These are phyloP conservation scores for Talaromyces islandicus DNA, from an alignment of 2,329 filamentous ascomycete species.

Conservation along the genomic window DNA sequence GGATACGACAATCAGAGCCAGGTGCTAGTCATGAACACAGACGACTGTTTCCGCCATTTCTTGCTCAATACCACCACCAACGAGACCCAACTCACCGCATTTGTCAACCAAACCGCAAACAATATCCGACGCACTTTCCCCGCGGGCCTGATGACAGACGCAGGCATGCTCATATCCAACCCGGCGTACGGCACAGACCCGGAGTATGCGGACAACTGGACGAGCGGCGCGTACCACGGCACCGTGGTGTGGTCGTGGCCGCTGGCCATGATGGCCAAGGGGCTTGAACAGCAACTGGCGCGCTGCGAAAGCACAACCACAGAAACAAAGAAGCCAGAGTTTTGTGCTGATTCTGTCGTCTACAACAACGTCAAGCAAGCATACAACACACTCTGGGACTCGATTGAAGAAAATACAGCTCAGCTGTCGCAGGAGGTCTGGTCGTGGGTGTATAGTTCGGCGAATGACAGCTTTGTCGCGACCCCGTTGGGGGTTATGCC, in stretches of 20 bases:
- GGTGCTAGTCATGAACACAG: slow-evolving; percentile 57
- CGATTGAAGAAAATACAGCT: slow-evolving; percentile 50
- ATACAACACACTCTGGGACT: slow-evolving; percentile 57
- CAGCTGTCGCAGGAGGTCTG: slow-evolving; percentile 56
- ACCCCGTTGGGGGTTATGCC: slow-evolving; percentile 48
- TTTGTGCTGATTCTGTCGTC: slow-evolving; percentile 45
- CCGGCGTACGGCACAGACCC: slow-evolving; percentile 50
- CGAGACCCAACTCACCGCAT: slow-evolving; percentile 50
- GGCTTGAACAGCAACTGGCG: slow-evolving; percentile 52
- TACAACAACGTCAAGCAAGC: slow-evolving; percentile 43
- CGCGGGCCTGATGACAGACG: slow-evolving; percentile 50
- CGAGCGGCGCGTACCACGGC: slow-evolving; percentile 56
- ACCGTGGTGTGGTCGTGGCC: slow-evolving; percentile 63
- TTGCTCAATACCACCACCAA: slow-evolving; percentile 53
- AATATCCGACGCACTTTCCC: slow-evolving; percentile 55
- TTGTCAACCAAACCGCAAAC: slow-evolving; percentile 53
- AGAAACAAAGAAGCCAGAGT: slow-evolving; percentile 37
- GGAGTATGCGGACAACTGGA: slow-evolving; percentile 47
- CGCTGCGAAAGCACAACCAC: slow-evolving; percentile 44
- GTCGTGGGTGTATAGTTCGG: slow-evolving; percentile 52
- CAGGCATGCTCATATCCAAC: slow-evolving; percentile 56
- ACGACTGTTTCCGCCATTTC: slow-evolving; percentile 59
- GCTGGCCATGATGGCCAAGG: slow-evolving; percentile 58
- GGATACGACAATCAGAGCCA: slow-evolving; percentile 44
- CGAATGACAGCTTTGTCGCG: slow-evolving; percentile 42